Conservation (phyloP, 768 basidiomycete species). For the Amanita pseudoporphyria region DNA sequence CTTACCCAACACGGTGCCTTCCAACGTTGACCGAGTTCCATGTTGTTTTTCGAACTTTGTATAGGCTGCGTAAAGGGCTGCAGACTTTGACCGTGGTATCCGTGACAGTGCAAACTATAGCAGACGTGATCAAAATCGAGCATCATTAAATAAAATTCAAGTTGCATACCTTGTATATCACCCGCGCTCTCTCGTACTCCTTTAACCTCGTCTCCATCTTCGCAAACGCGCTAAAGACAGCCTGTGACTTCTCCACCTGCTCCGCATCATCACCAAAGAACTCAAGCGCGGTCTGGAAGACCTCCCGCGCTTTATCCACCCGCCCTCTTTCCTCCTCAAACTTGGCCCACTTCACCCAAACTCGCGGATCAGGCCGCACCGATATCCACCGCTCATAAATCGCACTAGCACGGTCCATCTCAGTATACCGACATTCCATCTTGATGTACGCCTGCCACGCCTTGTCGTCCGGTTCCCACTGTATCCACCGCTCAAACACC, state of each 20-base stretch:
- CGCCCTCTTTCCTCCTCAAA: conserved; percentile 78
- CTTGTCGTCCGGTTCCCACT: conserved; percentile 99
- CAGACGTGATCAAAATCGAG: neutral
- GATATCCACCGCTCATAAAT: conserved; percentile 91
- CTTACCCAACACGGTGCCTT: conserved; percentile 94
- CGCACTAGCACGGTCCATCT: conserved; percentile 83
- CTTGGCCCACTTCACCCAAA: conserved; percentile 80
- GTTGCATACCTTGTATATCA: conserved; percentile 82
- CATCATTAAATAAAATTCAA: neutral
- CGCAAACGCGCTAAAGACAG: conserved; percentile 77
- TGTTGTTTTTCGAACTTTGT: conserved; percentile 99
- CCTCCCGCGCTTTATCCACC: conserved; percentile 33
- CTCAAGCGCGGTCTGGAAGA: conserved; percentile 66
- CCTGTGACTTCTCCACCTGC: conserved; percentile 77
- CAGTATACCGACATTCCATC: conserved; percentile 88
- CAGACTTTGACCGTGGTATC: conserved; percentile 88
- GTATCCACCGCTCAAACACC: conserved; percentile 99
- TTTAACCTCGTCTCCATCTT: conserved; percentile 96
- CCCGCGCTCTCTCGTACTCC: conserved; percentile 93
- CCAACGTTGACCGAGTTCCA: conserved; percentile 79
- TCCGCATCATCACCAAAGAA: conserved; percentile 68
- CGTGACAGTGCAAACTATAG: conserved; percentile 87
- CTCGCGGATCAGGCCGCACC: conserved; percentile 66
- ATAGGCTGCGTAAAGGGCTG: conserved; percentile 80
- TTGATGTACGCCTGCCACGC: conserved; percentile 99